phyloP scores from a whole-genome alignment of 371 early-diverging fungal species.

The Mortierella sp. region DNA sequence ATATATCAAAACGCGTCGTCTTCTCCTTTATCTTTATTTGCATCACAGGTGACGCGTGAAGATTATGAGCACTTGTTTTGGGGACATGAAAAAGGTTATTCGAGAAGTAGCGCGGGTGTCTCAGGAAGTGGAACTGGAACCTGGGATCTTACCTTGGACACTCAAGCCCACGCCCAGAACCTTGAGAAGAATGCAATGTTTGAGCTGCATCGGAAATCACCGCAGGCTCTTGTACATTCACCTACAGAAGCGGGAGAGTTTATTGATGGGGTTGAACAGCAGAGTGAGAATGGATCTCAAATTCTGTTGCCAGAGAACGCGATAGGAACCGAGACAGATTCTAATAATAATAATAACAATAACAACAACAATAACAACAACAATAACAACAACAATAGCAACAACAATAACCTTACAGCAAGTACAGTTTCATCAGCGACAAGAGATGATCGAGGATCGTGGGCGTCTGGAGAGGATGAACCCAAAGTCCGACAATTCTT shows the following conservation, averaged over 20 bases:
- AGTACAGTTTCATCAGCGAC: background rate
- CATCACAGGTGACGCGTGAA: background rate
- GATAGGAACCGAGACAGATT: too few species aligned
- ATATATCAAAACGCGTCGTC: background rate
- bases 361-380: background rate
- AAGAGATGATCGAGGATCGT: background rate
- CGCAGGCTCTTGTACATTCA: background rate
- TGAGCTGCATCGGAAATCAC: conserved; percentile 1
- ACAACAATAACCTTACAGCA: background rate
- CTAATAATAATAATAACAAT: background rate
- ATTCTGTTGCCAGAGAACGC: too few species aligned
- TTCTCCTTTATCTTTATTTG: too few species aligned
- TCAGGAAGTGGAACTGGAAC: background rate
- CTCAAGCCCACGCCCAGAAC: too few species aligned
- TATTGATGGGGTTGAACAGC: too few species aligned
- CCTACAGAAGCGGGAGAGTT: background rate
- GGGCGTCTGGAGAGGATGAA: background rate
- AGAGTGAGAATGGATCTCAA: background rate
- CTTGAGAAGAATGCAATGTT: background rate
- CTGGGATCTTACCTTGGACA: background rate
- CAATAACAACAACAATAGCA: background rate
- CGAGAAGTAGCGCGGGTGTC: background rate
- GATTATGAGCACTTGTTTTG: background rate
- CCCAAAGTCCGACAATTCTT: background rate
- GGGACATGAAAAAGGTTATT: background rate